Evolutionary conservation across 805 yeast species (phyloP).

Genomic region (Teunomyces lycoperdinae): DNA sequence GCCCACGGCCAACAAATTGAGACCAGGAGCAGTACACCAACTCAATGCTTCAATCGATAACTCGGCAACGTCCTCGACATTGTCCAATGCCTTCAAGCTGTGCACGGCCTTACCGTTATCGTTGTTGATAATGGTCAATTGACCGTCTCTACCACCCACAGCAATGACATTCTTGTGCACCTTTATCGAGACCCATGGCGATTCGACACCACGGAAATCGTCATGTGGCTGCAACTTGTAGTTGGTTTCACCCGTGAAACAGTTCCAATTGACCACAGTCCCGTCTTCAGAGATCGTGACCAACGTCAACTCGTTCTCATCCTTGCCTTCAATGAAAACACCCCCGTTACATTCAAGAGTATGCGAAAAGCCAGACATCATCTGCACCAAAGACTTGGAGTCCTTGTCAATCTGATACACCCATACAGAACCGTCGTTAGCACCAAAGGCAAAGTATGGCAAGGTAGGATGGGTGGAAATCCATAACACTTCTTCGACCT

Average conservation of each 20-base stretch:
- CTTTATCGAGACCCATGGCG: conserved; percentile 85
- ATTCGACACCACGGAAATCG: conserved; percentile 68
- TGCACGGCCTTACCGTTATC: conserved; percentile 72
- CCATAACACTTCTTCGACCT: conserved; percentile 90
- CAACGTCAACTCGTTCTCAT: conserved; percentile 58
- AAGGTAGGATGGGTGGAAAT: conserved; percentile 74
- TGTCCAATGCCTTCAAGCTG: conserved; percentile 60
- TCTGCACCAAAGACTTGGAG: conserved; percentile 50
- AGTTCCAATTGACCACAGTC: conserved; percentile 83
- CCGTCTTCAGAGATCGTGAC: conserved; percentile 85
- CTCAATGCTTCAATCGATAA: conserved; percentile 58
- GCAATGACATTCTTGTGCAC: conserved; percentile 59
- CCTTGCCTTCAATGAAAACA: conserved; percentile 54
- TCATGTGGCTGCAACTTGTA: conserved; percentile 61
- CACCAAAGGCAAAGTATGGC: conserved; percentile 87
- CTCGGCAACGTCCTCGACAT: conserved; percentile 43
- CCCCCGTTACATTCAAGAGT: conserved; percentile 80
- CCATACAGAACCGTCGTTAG: conserved; percentile 92
- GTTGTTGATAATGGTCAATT: conserved; percentile 71
- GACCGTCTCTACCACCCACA: conserved; percentile 86
- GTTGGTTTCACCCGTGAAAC: conserved; percentile 67
- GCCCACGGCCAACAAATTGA: conserved; percentile 74
- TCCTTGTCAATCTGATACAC: conserved; percentile 69
- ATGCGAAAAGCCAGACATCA: conserved; percentile 80
- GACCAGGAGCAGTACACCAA: conserved; percentile 63